Evolutionary conservation across 495 filamentous ascomycete species (phyloP), one percentile per base, ranked within the genome.

Genomic region (Penicillium canescens): DNA sequence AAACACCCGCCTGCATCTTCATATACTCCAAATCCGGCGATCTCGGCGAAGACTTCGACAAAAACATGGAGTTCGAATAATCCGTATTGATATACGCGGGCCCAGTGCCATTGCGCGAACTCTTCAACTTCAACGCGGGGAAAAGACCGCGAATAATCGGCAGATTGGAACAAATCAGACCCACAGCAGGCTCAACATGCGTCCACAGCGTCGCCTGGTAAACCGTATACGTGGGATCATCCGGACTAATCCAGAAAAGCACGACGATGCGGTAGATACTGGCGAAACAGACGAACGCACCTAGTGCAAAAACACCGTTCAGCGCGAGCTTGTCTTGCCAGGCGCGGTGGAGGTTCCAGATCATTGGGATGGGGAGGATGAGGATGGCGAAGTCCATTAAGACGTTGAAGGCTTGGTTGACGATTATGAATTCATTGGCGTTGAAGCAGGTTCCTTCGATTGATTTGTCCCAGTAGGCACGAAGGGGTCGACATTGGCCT

Each of bases 191-290:
- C 63, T 87, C 82, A 44, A 81, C 71, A 35, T 80, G 76, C 21
- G 78, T 82, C 84, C 84, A 87, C 34, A 79, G 74, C 0, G 78
- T 78, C 2, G 75, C 73, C 46, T 79, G 72, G 43, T 82, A 78
- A 48, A 74, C 63, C 3, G 69, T 75, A 42, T 83, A 77, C 1
- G 54, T 81, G 23, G 63, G 77, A 63, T 71, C 74, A 1, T 39
- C 21, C 6, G 74, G 74, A 16, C 77, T 67, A 55, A 84, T 75
- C 46, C 77, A 78, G 54, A 82, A 78, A 28, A 85, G 74, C 1
- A 80, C 83, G 52, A 84, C 77, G 49, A 84, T 78, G 46, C 82
- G 74, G 52, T 77, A 73, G 54, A 78, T 75, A 28, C 69, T 73
- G 6, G 74, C 73, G 55, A 72, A 66, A 76, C 73, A 64, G 68